Conservation (phyloP, 441 rosid genomes). For the Melastoma candidum region DNA sequence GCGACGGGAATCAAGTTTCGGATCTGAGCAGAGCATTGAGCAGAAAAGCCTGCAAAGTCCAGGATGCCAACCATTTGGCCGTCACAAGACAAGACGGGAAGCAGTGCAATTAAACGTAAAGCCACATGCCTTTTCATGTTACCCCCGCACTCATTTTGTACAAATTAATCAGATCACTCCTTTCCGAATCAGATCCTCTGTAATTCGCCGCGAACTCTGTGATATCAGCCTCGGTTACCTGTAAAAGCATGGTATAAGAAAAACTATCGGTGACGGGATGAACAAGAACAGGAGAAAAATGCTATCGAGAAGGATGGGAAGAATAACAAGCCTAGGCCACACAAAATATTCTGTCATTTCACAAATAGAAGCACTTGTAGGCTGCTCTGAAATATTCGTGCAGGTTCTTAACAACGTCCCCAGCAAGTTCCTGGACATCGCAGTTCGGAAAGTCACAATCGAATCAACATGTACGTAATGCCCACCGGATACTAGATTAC, state of each 20-base stretch:
- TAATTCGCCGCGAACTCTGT: slow-evolving; percentile 84
- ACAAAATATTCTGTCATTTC: too few relatives aligned
- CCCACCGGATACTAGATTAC: too few relatives aligned
- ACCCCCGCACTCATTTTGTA: slow-evolving; percentile 50
- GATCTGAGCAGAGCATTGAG: slow-evolving; percentile 86
- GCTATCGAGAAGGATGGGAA: slow-evolving; percentile 4
- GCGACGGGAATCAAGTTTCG: slow-evolving; percentile 89
- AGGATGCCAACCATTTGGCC: not conserved
- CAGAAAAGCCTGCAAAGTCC: slow-evolving; percentile 56
- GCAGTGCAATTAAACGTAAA: not conserved
- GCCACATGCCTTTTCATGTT: slow-evolving; percentile 54
- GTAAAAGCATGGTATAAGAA: not conserved
- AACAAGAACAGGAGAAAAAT: not conserved
- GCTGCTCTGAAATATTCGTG: slow-evolving; percentile 53
- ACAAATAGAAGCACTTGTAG: slow-evolving; percentile 25
- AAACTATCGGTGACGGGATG: not conserved
- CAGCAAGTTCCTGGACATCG: slow-evolving; percentile 62
- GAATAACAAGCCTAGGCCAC: too few relatives aligned
- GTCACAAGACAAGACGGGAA: not conserved
- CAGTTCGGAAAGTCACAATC: slow-evolving; percentile 7
- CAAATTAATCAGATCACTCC: slow-evolving; percentile 70
- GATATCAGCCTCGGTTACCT: slow-evolving; percentile 85
- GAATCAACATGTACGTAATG: not conserved
- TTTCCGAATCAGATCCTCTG: slow-evolving; percentile 89
- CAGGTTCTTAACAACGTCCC: slow-evolving; percentile 66